Percentiles rank a stretch among this genome's conserved stretches.
These are phyloP conservation scores for Fusarium redolens DNA, from an alignment of 2,329 filamentous ascomycete species.

Conservation along the genomic window DNA sequence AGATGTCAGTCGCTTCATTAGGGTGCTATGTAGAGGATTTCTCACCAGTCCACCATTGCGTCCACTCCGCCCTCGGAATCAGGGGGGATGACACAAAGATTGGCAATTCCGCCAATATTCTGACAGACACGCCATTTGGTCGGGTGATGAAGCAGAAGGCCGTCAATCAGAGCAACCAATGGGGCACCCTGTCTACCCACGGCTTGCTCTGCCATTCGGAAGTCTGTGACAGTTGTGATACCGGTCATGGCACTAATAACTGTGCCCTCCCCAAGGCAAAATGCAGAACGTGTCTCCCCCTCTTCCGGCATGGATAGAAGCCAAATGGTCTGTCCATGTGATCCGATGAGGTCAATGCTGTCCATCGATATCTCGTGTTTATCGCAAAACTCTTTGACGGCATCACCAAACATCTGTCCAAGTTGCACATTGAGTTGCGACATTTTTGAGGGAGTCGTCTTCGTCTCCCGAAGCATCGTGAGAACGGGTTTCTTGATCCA, in stretches of 20 bases:
- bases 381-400: constrained; percentile 62
- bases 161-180: constrained; percentile 68
- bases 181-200: constrained; percentile 66
- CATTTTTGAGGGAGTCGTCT: constrained; percentile 62
- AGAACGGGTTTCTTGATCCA: constrained; percentile 67
- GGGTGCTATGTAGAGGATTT: not conserved
- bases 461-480: constrained; percentile 65
- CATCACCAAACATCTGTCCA: constrained; percentile 66
- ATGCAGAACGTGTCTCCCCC: constrained; percentile 58
- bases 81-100: constrained; percentile 68
- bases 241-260: constrained; percentile 65
- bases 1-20: not conserved
- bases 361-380: constrained; percentile 56
- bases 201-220: constrained; percentile 66
- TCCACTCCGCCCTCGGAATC: constrained; percentile 49
- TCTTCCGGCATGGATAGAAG: constrained; percentile 53
- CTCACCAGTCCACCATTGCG: constrained; percentile 16
- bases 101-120: constrained; percentile 70
- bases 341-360: constrained; percentile 66
- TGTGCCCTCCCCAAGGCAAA: constrained; percentile 67
- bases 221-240: constrained; percentile 68
- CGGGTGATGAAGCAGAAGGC: constrained; percentile 65
- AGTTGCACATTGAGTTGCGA: constrained; percentile 67
- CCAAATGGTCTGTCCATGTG: constrained; percentile 69
- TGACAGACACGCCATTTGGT: constrained; percentile 67